phyloP scores from a whole-genome alignment of 1,139 yeast genomes.

The Protomyces lactucae-debilis region DNA sequence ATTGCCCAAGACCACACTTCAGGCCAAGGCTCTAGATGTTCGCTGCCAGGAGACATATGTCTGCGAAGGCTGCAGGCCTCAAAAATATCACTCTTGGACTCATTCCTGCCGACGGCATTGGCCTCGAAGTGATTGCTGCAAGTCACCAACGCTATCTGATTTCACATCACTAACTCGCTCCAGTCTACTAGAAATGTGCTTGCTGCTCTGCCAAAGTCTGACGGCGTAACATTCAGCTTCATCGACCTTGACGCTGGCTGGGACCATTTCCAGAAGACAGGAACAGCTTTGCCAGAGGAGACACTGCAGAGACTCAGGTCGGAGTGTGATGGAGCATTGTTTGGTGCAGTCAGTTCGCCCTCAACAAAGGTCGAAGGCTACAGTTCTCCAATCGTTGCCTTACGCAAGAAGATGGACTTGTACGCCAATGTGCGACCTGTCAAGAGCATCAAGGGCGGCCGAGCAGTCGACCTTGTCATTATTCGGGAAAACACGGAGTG shows the following conservation, averaged over 20 bases:
- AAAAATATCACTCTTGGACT: conserved; percentile 44
- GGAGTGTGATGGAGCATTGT: conserved; percentile 93
- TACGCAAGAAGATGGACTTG: conserved; percentile 87
- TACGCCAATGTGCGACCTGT: conserved; percentile 98
- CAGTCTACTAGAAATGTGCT: conserved; percentile 49
- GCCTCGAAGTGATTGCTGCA: conserved; percentile 89
- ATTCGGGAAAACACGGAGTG: conserved; percentile 99
- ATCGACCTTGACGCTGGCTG: conserved; percentile 89
- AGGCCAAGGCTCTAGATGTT: not conserved
- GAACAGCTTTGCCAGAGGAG: conserved; percentile 89
- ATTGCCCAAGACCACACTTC: too few relatives aligned
- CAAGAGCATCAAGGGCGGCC: conserved; percentile 77
- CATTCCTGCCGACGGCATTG: conserved; percentile 98
- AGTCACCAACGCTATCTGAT: not conserved
- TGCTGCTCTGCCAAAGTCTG: conserved; percentile 70
- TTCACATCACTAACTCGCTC: conserved; percentile 54
- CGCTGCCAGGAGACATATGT: not conserved
- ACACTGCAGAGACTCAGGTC: conserved; percentile 74
- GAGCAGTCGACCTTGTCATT: conserved; percentile 94
- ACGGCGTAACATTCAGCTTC: conserved; percentile 75
- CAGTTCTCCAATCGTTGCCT: conserved; percentile 95
- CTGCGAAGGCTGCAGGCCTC: conserved; percentile 1
- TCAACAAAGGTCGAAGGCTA: conserved; percentile 90
- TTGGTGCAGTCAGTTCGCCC: conserved; percentile 92
- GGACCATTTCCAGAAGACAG: conserved; percentile 86